Percentiles rank a stretch among this genome's conserved stretches.
These are phyloP conservation scores for Haemoproteus tartakovskyi DNA, from an alignment of 169 alveolate species.

Conservation along the genomic window DNA sequence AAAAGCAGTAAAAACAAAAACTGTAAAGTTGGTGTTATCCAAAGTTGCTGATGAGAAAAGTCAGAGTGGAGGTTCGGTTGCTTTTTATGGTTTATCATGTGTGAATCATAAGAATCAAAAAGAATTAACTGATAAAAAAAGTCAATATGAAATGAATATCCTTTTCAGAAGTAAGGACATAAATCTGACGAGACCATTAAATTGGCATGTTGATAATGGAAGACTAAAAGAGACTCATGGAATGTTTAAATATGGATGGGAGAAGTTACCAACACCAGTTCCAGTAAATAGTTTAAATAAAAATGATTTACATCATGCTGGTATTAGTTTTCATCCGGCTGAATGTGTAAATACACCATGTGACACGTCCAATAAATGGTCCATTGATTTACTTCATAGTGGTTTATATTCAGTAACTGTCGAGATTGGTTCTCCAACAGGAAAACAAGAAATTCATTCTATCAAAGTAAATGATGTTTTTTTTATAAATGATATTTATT, in stretches of 20 bases:
- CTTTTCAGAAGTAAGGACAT: slow-evolving; percentile 49
- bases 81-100: slow-evolving; percentile 64
- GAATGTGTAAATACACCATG: slow-evolving; percentile 33
- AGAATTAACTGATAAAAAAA: slow-evolving; percentile 15
- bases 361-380: slow-evolving; percentile 62
- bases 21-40: slow-evolving; percentile 52
- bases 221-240: slow-evolving; percentile 32
- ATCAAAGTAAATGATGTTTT: slow-evolving; percentile 46
- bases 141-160: slow-evolving; percentile 40
- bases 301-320: slow-evolving; percentile 49
- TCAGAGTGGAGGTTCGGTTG: slow-evolving; percentile 38
- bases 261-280: slow-evolving; percentile 51
- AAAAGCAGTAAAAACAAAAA: slow-evolving; percentile 41
- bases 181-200: slow-evolving; percentile 27
- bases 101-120: slow-evolving; percentile 5
- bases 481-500: slow-evolving; percentile 48
- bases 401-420: slow-evolving; percentile 46
- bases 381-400: slow-evolving; percentile 47
- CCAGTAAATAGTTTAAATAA: slow-evolving; percentile 13
- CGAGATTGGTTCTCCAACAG: slow-evolving; percentile 66
- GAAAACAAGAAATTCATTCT: slow-evolving; percentile 54
- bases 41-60: slow-evolving; percentile 37
- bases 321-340: slow-evolving; percentile 34
- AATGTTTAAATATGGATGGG: slow-evolving; percentile 59
- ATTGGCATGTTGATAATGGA: slow-evolving; percentile 62